Conservation (phyloP, 805 yeast species). For the Metschnikowia amazonensis region DNA sequence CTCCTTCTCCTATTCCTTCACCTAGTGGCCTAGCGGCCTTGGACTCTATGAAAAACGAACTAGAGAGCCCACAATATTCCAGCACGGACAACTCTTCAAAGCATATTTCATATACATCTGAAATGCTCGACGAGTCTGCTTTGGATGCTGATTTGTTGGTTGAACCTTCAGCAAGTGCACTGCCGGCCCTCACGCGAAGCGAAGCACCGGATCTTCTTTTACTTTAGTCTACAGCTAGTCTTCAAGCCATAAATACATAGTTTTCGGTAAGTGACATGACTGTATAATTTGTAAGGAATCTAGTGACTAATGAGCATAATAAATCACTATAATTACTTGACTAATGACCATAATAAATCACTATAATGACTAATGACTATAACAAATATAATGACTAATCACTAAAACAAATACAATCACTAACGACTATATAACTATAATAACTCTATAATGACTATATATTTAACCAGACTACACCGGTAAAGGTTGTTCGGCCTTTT, state of each 20-base stretch:
- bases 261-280: no score
- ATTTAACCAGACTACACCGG: not conserved
- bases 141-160: not conserved
- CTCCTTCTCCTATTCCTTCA: not conserved
- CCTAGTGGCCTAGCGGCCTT: not conserved
- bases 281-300: no score
- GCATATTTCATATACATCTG: not conserved
- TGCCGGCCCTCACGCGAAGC: not conserved
- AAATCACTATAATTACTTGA: no score
- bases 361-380: no score
- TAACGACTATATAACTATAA: no score
- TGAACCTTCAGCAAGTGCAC: not conserved
- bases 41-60: not conserved
- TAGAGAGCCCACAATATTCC: not conserved
- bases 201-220: conserved; percentile 1
- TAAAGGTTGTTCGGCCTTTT: conserved; percentile 20
- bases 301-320: no score
- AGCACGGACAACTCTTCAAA: not conserved
- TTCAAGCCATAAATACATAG: not conserved
- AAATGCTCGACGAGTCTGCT: not conserved
- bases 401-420: no score
- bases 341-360: no score
- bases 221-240: not conserved
- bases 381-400: no score
- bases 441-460: not conserved